These are phyloP conservation scores for Saccharomycopsis babjevae DNA, from an alignment of 805 yeast genomes.

Conservation along the genomic window DNA sequence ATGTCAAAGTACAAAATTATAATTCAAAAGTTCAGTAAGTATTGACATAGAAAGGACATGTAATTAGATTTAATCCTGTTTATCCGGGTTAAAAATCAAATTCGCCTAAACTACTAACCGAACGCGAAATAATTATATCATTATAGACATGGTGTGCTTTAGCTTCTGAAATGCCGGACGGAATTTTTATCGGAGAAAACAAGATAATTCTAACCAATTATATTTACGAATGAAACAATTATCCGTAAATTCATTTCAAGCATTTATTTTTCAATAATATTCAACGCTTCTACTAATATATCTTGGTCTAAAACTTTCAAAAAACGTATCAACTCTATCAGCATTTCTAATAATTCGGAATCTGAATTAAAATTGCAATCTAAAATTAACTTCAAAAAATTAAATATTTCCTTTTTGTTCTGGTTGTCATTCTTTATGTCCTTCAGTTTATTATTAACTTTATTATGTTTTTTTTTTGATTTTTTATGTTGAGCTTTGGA, in stretches of 20 bases:
- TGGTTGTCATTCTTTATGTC: constrained; percentile 8
- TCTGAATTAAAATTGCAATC: constrained; percentile 20
- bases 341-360: constrained; percentile 25
- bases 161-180: background rate
- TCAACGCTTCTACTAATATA: background rate
- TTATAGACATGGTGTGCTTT: background rate
- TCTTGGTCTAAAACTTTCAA: constrained; percentile 23
- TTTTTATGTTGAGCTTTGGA: constrained; percentile 4
- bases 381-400: constrained; percentile 22
- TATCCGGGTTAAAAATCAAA: background rate
- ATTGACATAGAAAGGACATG: background rate
- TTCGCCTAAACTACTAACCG: background rate
- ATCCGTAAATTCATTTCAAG: background rate
- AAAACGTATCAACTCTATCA: constrained; percentile 25
- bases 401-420: constrained; percentile 20
- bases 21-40: background rate
- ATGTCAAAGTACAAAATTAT: background rate
- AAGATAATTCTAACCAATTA: background rate
- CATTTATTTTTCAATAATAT: background rate
- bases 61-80: background rate
- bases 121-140: background rate
- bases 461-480: background rate
- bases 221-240: background rate
- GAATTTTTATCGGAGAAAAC: background rate
- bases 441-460: background rate